Evolutionary conservation across 2,329 filamentous ascomycete genomes (phyloP).

Genomic region (Colletotrichum sublineola): DNA sequence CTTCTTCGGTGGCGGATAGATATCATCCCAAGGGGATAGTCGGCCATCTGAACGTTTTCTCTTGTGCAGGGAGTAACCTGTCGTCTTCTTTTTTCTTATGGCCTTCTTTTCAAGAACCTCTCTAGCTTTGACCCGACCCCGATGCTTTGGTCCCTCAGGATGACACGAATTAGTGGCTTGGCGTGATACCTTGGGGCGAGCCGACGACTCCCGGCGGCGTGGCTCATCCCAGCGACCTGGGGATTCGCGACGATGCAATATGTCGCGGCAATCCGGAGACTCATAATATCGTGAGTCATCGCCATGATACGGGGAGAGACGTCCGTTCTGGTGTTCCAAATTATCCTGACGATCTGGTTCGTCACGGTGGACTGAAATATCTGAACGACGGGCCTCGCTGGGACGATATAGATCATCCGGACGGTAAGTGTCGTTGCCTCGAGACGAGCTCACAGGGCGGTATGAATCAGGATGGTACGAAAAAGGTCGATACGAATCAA

Average conservation of each 20-base stretch:
- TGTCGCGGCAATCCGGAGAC: background rate
- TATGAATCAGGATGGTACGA: background rate
- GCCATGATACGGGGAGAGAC: background rate
- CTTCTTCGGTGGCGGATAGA: conserved; percentile 34
- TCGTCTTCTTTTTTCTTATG: background rate
- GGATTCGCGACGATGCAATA: no score
- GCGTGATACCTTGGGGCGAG: background rate
- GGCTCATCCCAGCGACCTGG: background rate
- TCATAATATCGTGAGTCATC: no score
- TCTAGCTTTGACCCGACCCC: background rate
- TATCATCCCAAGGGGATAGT: conserved; percentile 48
- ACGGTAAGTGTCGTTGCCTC: background rate
- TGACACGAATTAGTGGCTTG: background rate
- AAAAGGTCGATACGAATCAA: conserved; percentile 16
- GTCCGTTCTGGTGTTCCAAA: background rate
- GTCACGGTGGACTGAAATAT: background rate
- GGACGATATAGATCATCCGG: conserved; percentile 5
- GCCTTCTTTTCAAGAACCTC: background rate
- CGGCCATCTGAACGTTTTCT: conserved; percentile 41
- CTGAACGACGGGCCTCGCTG: background rate
- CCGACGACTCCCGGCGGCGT: background rate
- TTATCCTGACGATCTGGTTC: background rate
- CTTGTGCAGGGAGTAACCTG: background rate
- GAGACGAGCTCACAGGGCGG: conserved; percentile 1
- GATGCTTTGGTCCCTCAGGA: background rate